Conservation (phyloP, 352 stramenopile species). For the Globisporangium rhizosaccharum region DNA sequence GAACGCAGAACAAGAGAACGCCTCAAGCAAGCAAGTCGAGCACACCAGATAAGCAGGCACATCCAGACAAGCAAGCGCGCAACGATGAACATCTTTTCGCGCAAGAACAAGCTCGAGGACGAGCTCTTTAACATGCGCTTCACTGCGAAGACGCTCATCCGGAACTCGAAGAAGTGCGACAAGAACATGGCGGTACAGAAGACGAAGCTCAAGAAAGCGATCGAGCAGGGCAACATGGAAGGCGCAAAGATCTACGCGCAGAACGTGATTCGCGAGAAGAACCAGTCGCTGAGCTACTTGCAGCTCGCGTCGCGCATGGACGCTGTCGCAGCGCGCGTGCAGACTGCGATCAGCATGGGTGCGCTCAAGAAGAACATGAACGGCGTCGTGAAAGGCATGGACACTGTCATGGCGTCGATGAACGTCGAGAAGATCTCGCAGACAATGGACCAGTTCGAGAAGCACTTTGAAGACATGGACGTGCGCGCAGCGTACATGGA, state of each 20-base stretch:
- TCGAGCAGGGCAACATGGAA: conserved; percentile 96
- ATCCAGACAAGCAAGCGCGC: not conserved
- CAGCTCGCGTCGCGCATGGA: conserved; percentile 95
- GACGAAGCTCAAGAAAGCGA: conserved; percentile 95
- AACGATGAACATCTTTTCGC: conserved; percentile 78
- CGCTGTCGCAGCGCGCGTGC: conserved; percentile 92
- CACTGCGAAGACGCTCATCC: conserved; percentile 85
- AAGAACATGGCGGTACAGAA: conserved; percentile 96
- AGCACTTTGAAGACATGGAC: conserved; percentile 99
- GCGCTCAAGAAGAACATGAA: conserved; percentile 95
- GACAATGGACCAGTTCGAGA: conserved; percentile 98
- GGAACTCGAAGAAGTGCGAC: conserved; percentile 96
- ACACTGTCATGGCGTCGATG: conserved; percentile 95
- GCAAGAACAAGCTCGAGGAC: conserved; percentile 82
- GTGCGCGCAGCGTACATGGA: conserved; percentile 98
- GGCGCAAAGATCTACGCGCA: conserved; percentile 97
- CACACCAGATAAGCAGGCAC: not conserved
- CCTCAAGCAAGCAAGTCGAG: not conserved
- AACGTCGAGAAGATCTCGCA: conserved; percentile 96
- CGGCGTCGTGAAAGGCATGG: conserved; percentile 96
- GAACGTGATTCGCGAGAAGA: conserved; percentile 85
- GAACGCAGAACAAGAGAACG: not conserved
- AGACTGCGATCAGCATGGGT: conserved; percentile 96
- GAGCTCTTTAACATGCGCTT: conserved; percentile 91
- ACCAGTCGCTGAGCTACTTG: conserved; percentile 93